These are phyloP conservation scores for Fraxinus sp. DNA, from an alignment of 305 asterid genomes.

Conservation along the genomic window DNA sequence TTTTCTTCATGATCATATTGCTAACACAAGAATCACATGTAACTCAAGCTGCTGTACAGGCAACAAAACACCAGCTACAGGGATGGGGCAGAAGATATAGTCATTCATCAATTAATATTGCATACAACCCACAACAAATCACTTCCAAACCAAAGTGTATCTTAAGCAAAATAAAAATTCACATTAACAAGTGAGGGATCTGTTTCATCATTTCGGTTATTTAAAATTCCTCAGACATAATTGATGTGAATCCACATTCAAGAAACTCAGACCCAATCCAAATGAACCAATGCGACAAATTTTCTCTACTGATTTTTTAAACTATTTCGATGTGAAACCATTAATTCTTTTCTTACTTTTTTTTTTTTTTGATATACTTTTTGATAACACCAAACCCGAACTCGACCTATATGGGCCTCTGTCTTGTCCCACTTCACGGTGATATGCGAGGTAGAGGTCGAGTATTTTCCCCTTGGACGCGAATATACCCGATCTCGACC, in stretches of 20 bases:
- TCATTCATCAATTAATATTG: background rate
- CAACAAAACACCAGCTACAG: background rate
- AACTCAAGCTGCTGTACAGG: background rate
- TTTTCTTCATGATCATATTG: background rate
- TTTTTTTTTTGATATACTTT: no score
- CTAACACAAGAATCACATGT: background rate
- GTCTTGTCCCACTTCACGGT: no score
- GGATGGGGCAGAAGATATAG: background rate
- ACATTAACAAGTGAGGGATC: background rate
- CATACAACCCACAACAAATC: background rate
- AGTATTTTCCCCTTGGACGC: no score
- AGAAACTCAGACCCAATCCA: conserved; percentile 4
- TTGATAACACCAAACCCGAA: no score
- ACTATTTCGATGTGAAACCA: background rate
- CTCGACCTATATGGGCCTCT: no score
- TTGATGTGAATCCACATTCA: background rate
- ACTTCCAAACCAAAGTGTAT: background rate
- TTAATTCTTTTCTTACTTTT: background rate
- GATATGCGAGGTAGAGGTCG: no score
- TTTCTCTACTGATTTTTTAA: background rate
- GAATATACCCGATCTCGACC: no score
- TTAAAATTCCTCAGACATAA: background rate
- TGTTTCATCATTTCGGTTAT: background rate
- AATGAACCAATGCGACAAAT: background rate
- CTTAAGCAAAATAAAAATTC: background rate